Conservation (phyloP, 352 stramenopile genomes). For the Salisapilia sapeloensis region DNA sequence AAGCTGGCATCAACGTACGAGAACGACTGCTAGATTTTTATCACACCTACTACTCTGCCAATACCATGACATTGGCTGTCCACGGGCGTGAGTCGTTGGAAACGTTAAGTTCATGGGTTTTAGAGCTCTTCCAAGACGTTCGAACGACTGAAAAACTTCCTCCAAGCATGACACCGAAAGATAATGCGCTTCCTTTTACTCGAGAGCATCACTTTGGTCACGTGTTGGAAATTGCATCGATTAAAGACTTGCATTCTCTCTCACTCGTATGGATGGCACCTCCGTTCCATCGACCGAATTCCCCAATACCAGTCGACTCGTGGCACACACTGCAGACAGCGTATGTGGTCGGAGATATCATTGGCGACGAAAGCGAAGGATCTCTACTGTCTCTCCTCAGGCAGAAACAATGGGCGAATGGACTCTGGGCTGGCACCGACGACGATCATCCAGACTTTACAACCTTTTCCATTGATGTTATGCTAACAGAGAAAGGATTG, state of each 20-base stretch:
- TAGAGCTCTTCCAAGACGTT: slow-evolving; percentile 17
- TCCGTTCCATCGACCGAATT: slow-evolving; percentile 6
- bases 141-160: slow-evolving; percentile 22
- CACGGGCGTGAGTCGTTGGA: slow-evolving; percentile 54
- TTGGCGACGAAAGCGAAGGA: slow-evolving; percentile 72
- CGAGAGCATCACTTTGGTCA: slow-evolving; percentile 5
- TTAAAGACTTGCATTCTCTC: slow-evolving; percentile 13
- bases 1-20: slow-evolving; percentile 6
- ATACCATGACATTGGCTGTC: slow-evolving; percentile 71
- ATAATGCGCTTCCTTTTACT: slow-evolving; percentile 11
- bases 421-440: slow-evolving; percentile 10
- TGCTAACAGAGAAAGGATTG: slow-evolving; percentile 8
- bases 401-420: slow-evolving; percentile 11
- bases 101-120: slow-evolving; percentile 17
- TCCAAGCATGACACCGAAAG: too few relatives aligned
- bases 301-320: too few relatives aligned
- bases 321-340: slow-evolving; percentile 18
- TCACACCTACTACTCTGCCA: slow-evolving; percentile 64
- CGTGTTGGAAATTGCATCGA: slow-evolving; percentile 5
- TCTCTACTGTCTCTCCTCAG: slow-evolving; percentile 80
- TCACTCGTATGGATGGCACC: slow-evolving; percentile 13
- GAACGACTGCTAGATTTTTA: slow-evolving; percentile 59
- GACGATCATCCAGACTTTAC: slow-evolving; percentile 10
- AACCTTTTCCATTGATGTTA: slow-evolving; percentile 9
- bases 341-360: slow-evolving; percentile 49